Evolutionary conservation across 2,329 filamentous ascomycete genomes (phyloP).

Genomic region (Cercospora sp.): DNA sequence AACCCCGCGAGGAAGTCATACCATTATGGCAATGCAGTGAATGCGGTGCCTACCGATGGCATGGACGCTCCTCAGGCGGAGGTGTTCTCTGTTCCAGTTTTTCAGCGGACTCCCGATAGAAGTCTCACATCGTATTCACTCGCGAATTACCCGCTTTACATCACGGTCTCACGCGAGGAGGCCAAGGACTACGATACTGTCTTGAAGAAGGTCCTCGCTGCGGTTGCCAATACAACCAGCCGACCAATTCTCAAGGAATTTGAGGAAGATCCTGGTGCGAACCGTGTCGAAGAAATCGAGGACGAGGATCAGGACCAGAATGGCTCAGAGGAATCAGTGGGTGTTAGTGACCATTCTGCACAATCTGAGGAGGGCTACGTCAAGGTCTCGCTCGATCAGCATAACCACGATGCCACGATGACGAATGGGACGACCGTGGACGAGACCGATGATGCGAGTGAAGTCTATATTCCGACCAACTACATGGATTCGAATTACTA

Average conservation of each 20-base stretch:
- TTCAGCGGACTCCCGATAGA: slow-evolving; percentile 58
- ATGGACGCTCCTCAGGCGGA: slow-evolving; percentile 66
- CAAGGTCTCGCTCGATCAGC: slow-evolving; percentile 80
- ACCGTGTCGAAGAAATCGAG: slow-evolving; percentile 17
- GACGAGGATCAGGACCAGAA: slow-evolving; percentile 50
- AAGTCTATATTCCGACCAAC: slow-evolving; percentile 30
- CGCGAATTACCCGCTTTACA: slow-evolving; percentile 56
- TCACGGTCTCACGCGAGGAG: slow-evolving; percentile 74
- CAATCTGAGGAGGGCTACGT: slow-evolving; percentile 89
- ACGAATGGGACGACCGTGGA: background rate
- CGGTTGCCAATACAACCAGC: slow-evolving; percentile 74
- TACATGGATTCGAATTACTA: slow-evolving; percentile 36
- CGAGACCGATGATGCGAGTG: slow-evolving; percentile 10
- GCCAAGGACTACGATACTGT: slow-evolving; percentile 68
- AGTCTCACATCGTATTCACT: slow-evolving; percentile 42
- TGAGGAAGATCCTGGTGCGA: slow-evolving; percentile 22
- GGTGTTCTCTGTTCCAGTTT: slow-evolving; percentile 67
- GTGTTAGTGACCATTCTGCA: slow-evolving; percentile 74
- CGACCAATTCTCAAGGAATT: slow-evolving; percentile 61
- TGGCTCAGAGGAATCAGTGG: slow-evolving; percentile 47
- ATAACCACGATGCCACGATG: slow-evolving; percentile 8
- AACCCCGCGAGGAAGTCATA: slow-evolving; percentile 64
- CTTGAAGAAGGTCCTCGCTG: slow-evolving; percentile 74
- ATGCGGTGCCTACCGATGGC: slow-evolving; percentile 47
- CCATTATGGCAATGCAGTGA: slow-evolving; percentile 42